Evolutionary conservation across 257 asterid species (phyloP).

Genomic region (Verbena officinalis): DNA sequence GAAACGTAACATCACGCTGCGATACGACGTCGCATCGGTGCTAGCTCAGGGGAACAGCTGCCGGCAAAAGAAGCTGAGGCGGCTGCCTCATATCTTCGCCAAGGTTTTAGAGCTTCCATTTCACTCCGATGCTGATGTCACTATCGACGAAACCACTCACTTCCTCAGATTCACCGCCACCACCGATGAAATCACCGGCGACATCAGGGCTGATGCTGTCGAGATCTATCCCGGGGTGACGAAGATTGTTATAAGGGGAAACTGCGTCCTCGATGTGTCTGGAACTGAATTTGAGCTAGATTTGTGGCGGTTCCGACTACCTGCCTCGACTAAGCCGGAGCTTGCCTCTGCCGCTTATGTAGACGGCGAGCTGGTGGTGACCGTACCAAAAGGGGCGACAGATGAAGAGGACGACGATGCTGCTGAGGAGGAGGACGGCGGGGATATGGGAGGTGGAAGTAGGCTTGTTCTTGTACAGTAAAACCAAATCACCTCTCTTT

Average conservation of each 20-base stretch:
- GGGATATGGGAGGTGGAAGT: slow-evolving; percentile 41
- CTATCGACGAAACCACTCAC: slow-evolving; percentile 56
- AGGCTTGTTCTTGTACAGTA: slow-evolving; percentile 75
- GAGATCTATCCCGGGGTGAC: slow-evolving; percentile 85
- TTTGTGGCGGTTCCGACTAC: slow-evolving; percentile 84
- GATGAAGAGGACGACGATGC: slow-evolving; percentile 29
- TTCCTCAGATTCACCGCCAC: slow-evolving; percentile 61
- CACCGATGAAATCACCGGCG: slow-evolving; percentile 50
- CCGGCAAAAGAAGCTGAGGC: slow-evolving; percentile 73
- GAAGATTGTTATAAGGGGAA: slow-evolving; percentile 61
- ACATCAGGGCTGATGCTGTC: slow-evolving; percentile 59
- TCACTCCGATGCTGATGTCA: slow-evolving; percentile 69
- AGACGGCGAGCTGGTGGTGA: slow-evolving; percentile 75
- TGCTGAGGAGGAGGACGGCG: slow-evolving; percentile 37
- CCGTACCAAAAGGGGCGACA: slow-evolving; percentile 66
- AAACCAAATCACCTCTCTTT: slow-evolving; percentile 18
- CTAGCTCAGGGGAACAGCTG: slow-evolving; percentile 52
- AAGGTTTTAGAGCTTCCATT: slow-evolving; percentile 85
- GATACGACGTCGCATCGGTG: slow-evolving; percentile 62
- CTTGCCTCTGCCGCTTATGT: slow-evolving; percentile 58
- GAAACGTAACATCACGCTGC: slow-evolving; percentile 59
- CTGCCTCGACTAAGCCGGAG: slow-evolving; percentile 62
- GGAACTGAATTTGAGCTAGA: slow-evolving; percentile 68
- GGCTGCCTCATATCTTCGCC: slow-evolving; percentile 82
- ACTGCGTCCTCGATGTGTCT: slow-evolving; percentile 39